Percentiles rank a stretch among this genome's conserved stretches.
Evolutionary conservation across 2,329 filamentous ascomycete species (phyloP).

Genomic region (Alternaria metachromatica): DNA sequence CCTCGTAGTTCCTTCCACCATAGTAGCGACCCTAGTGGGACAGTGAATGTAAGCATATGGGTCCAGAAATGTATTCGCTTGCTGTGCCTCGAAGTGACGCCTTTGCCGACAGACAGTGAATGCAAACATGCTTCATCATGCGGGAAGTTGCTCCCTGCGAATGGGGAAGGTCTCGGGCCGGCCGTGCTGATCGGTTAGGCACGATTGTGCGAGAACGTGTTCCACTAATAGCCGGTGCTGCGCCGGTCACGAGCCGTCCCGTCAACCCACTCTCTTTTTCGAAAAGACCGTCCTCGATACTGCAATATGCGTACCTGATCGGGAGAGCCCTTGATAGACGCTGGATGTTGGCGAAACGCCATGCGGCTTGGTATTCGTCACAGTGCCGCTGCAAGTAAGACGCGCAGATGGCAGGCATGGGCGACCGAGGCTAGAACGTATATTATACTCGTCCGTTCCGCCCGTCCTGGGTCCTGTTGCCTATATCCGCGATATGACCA

Average conservation of each 20-base stretch:
- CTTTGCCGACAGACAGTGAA: neutral
- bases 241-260: constrained; percentile 6
- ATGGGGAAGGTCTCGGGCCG: neutral
- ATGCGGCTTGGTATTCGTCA: neutral
- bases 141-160: neutral
- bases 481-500: neutral
- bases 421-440: neutral
- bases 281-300: neutral
- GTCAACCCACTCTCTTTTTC: neutral
- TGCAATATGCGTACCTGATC: neutral
- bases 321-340: neutral
- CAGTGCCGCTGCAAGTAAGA: constrained; percentile 7
- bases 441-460: neutral
- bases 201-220: neutral
- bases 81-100: neutral
- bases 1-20: neutral
- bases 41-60: neutral
- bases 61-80: neutral
- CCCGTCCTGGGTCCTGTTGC: neutral
- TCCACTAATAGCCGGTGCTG: constrained; percentile 4
- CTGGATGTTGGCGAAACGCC: neutral
- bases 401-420: neutral
- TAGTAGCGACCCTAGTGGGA: neutral
- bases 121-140: neutral
- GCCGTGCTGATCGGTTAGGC: neutral